Percentiles rank a stretch among this genome's conserved stretches.
Evolutionary conservation across 306 rosid species (phyloP).

Genomic region (Quillaja saponaria): DNA sequence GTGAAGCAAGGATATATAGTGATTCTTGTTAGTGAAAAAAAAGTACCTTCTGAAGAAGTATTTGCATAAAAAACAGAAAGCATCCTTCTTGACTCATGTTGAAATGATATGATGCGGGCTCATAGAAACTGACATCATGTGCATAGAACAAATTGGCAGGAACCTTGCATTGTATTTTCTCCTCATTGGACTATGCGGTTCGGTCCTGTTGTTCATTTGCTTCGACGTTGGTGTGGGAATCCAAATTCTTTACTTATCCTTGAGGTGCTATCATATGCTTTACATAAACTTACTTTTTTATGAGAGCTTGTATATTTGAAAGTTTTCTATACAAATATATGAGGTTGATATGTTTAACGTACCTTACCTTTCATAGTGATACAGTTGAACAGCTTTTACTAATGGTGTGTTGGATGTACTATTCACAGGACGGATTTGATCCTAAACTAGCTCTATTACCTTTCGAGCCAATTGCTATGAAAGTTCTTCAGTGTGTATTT

Average conservation of each 20-base stretch:
- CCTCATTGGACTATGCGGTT: conserved; percentile 89
- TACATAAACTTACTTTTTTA: not conserved
- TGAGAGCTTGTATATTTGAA: not conserved
- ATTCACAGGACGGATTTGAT: conserved; percentile 58
- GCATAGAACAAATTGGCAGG: conserved; percentile 71
- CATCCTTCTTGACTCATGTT: no score
- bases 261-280: conserved; percentile 51
- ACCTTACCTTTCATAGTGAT: conserved; percentile 20
- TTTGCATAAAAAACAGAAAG: no score
- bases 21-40: no score
- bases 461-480: conserved; percentile 75
- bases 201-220: conserved; percentile 84
- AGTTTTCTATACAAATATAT: not conserved
- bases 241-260: conserved; percentile 77
- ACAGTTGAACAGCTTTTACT: conserved; percentile 15
- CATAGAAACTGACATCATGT: conserved; percentile 32
- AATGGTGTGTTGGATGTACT: conserved; percentile 13
- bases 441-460: conserved; percentile 73
- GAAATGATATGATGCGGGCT: no score
- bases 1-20: no score
- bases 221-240: conserved; percentile 74
- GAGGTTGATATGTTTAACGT: not conserved
- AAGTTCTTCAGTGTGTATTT: conserved; percentile 77
- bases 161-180: conserved; percentile 82
- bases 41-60: no score